Base-by-base conservation (phyloP, 1,284 basidiomycete genomes). In the Moesziomyces sp. region DNA sequence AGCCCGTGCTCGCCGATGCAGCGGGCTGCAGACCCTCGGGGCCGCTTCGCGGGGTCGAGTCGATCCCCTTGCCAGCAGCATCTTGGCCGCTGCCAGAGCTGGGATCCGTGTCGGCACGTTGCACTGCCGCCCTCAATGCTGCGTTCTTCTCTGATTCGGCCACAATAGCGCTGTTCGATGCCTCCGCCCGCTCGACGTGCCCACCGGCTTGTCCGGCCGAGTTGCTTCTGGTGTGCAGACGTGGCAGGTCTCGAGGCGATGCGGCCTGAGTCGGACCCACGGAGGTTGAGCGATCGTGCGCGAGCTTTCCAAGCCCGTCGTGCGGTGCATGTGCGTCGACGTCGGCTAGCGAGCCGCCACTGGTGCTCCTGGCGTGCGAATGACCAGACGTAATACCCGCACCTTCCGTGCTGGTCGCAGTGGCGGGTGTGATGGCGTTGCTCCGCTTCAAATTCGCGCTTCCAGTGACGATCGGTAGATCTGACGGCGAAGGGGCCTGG, bases 401-500 rank as follows among this genome's bases (percentile, higher is more conserved):
- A 6, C 46, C 43, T 19, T 62, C 65, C 46, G 44, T 53, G 19
- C 26, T 55, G 11, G 26, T 56, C 13, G 46, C 58, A 8, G 44
- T 54, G 7, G 60, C 65, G 5, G 71, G 62, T 45, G 57, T 65
- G 55, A 76, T 69, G 16, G 74, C 74, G 42, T 76, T 76, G 56
- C 65, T 76, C 16, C 74, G 46, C 44, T 70, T 76, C 46, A 76
- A 47, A 44, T 48, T 64, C 6, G 59, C 54, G 30, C 42, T 46
- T 2, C 68, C 71, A 5, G 54, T 47, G 35, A 66, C 58, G n/a
- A 74, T 64, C 42, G 65, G 65, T 24, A 64, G 46, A 40, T 71
- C 61, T 16, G 60, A 59, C 10, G 62, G 54, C 9, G 64, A 62
- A n/a, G 74, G 58, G 9, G 46, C 56, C 16, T 54, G 10, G 14